Evolutionary conservation across 495 filamentous ascomycete genomes (phyloP).

Genomic region (Friedmanniomyces simplex): DNA sequence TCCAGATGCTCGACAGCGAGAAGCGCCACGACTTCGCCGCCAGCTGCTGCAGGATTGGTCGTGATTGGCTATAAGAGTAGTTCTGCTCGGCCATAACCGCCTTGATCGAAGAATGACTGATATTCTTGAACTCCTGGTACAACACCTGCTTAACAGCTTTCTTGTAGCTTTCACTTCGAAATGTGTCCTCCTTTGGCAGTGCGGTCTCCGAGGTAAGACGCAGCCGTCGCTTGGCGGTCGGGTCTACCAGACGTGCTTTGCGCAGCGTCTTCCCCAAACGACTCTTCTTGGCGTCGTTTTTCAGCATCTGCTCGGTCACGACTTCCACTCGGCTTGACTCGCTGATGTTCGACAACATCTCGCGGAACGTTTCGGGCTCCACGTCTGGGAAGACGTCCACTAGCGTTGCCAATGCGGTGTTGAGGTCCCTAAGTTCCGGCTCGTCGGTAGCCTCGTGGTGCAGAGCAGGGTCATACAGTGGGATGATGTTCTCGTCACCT

Average conservation of each 20-base stretch:
- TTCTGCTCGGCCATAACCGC: constrained; percentile 88
- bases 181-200: constrained; percentile 50
- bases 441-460: constrained; percentile 30
- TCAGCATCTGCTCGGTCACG: constrained; percentile 73
- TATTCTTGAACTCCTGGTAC: constrained; percentile 69
- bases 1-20: constrained; percentile 62
- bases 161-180: constrained; percentile 65
- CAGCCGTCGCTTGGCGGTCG: background rate
- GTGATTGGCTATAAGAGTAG: constrained; percentile 69
- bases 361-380: constrained; percentile 82
- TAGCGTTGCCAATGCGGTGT: constrained; percentile 59
- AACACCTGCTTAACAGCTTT: constrained; percentile 51
- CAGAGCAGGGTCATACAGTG: constrained; percentile 13
- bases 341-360: constrained; percentile 71
- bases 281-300: constrained; percentile 63
- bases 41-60: constrained; percentile 62
- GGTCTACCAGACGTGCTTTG: background rate
- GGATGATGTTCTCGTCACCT: constrained; percentile 14
- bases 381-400: constrained; percentile 76
- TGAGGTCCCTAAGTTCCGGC: constrained; percentile 58
- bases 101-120: constrained; percentile 70
- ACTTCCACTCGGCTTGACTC: constrained; percentile 75
- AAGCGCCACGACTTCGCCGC: constrained; percentile 78
- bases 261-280: constrained; percentile 45
- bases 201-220: constrained; percentile 2